Conservation (phyloP, 2,329 filamentous ascomycete species). For the Colletotrichum salicis region DNA sequence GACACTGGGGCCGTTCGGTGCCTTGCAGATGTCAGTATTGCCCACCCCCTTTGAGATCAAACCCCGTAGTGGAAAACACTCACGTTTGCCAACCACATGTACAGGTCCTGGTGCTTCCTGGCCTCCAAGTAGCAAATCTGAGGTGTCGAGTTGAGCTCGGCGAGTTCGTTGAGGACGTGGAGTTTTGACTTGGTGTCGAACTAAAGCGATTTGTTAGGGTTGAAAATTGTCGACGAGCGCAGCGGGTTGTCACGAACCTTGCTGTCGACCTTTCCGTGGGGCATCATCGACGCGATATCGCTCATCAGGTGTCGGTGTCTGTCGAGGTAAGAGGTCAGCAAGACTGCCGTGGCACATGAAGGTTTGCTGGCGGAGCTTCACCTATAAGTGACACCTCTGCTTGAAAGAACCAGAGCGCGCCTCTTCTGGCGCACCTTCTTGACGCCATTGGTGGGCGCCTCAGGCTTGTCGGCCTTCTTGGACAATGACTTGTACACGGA, state of each 20-base stretch:
- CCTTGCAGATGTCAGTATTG: conserved; percentile 73
- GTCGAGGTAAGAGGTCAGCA: conserved; percentile 29
- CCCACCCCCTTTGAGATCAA: not conserved
- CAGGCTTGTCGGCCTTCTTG: conserved; percentile 64
- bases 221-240: not conserved
- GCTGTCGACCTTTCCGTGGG: conserved; percentile 68
- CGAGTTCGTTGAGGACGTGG: not conserved
- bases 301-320: conserved; percentile 94
- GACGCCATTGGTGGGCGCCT: conserved; percentile 57
- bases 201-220: not conserved
- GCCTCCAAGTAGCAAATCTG: conserved; percentile 81
- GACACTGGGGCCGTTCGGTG: conserved; percentile 59
- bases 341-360: not conserved
- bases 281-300: conserved; percentile 87
- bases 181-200: not conserved
- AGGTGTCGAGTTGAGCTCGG: not conserved
- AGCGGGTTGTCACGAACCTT: not conserved
- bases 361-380: conserved; percentile 46
- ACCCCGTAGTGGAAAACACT: not conserved
- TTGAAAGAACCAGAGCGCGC: conserved; percentile 89
- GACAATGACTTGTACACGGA: conserved; percentile 80
- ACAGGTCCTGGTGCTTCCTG: conserved; percentile 92
- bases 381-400: conserved; percentile 90
- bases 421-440: conserved; percentile 70
- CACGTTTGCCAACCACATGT: conserved; percentile 80